Percentiles rank a stretch among this genome's conserved stretches.
Evolutionary conservation across 2,329 filamentous ascomycete genomes (phyloP).

Genomic region (Clonostachys rosea): DNA sequence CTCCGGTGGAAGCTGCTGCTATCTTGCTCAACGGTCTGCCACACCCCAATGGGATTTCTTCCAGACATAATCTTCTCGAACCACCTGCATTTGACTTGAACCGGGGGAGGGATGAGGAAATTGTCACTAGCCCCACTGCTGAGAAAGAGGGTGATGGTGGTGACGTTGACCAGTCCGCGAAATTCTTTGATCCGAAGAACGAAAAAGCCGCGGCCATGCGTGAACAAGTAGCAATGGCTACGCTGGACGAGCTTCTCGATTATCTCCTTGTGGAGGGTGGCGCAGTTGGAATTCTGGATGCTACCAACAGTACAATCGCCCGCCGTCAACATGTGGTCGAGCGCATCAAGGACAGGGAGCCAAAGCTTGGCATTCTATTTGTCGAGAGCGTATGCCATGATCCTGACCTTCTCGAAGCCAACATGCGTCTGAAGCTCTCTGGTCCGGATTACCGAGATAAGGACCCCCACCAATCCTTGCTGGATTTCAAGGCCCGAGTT

Average conservation of each 20-base stretch:
- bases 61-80: slow-evolving; percentile 23
- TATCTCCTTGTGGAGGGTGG: slow-evolving; percentile 81
- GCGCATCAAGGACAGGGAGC: slow-evolving; percentile 76
- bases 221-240: slow-evolving; percentile 89
- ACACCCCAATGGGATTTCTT: slow-evolving; percentile 17
- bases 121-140: no score
- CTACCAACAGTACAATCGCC: slow-evolving; percentile 91
- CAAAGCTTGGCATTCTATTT: slow-evolving; percentile 86
- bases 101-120: slow-evolving; percentile 2
- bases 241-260: slow-evolving; percentile 84
- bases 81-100: slow-evolving; percentile 31
- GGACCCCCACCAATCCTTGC: slow-evolving; percentile 78
- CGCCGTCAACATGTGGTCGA: slow-evolving; percentile 81
- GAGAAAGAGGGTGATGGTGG: neutral
- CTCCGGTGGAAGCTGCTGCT: slow-evolving; percentile 47
- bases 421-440: slow-evolving; percentile 94
- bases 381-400: slow-evolving; percentile 93
- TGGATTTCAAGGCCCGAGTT: slow-evolving; percentile 90
- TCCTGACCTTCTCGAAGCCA: slow-evolving; percentile 78
- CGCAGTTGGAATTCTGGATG: slow-evolving; percentile 91
- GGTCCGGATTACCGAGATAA: slow-evolving; percentile 95
- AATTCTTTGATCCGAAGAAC: slow-evolving; percentile 92
- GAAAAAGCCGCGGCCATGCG: slow-evolving; percentile 74
- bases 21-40: slow-evolving; percentile 53
- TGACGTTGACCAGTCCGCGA: slow-evolving; percentile 71